Percentiles rank a stretch among this genome's conserved stretches.
These are phyloP conservation scores for Cytospora piceicola DNA, from an alignment of 2,329 filamentous ascomycete genomes.

Conservation along the genomic window DNA sequence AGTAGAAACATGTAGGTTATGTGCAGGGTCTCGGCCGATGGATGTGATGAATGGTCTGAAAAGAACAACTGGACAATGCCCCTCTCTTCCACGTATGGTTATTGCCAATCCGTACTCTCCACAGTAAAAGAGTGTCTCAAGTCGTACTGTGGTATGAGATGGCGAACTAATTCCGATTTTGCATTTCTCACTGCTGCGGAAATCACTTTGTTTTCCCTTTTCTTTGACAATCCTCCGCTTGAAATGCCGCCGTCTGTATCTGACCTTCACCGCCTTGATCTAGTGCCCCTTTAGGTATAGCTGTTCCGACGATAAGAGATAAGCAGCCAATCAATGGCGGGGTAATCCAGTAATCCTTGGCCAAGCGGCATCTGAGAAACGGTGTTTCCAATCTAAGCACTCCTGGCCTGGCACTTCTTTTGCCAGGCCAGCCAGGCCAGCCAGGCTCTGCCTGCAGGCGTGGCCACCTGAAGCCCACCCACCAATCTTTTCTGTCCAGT, in stretches of 20 bases:
- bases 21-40: neutral
- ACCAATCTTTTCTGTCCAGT: constrained; percentile 29
- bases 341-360: constrained; percentile 33
- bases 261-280: constrained; percentile 37
- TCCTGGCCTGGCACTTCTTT: no score
- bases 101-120: no score
- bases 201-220: neutral
- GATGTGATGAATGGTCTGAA: neutral
- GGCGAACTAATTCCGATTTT: neutral
- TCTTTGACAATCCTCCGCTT: constrained; percentile 32
- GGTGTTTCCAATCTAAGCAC: neutral
- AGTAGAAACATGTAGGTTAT: neutral
- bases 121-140: no score
- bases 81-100: no score
- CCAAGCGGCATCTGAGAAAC: constrained; percentile 9
- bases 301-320: constrained; percentile 30
- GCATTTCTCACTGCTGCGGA: neutral
- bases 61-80: constrained; percentile 11
- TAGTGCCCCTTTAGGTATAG: constrained; percentile 32
- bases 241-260: constrained; percentile 27
- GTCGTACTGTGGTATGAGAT: neutral
- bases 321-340: constrained; percentile 35
- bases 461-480: constrained; percentile 2
- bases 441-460: no score
- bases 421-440: no score